phyloP scores from a whole-genome alignment of 352 stramenopile species.

The Globisporangium lucens region DNA sequence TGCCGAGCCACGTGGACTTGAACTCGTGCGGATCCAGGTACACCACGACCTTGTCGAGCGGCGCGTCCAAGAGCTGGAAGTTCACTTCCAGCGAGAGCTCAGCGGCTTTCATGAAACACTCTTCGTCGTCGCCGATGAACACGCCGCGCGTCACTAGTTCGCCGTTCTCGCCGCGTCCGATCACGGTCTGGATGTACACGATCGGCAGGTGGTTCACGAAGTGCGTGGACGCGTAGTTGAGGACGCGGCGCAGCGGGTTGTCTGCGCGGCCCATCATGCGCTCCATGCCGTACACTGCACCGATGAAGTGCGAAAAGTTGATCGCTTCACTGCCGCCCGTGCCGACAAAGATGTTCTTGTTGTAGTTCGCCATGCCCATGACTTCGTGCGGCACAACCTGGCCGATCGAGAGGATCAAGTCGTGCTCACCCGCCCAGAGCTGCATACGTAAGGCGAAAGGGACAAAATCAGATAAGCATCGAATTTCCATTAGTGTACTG shows the following conservation, averaged over 20 bases:
- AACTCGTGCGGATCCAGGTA: constrained; percentile 96
- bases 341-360: constrained; percentile 98
- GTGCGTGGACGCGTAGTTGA: constrained; percentile 94
- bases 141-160: constrained; percentile 86
- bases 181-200: constrained; percentile 96
- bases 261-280: constrained; percentile 96
- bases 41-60: constrained; percentile 94
- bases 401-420: constrained; percentile 94
- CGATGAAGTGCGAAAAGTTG: constrained; percentile 98
- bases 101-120: constrained; percentile 94
- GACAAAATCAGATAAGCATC: not conserved
- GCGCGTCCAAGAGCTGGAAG: constrained; percentile 92
- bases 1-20: constrained; percentile 97
- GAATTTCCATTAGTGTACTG: not conserved
- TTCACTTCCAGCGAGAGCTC: constrained; percentile 95
- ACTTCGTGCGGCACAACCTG: constrained; percentile 98
- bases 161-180: constrained; percentile 70
- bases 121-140: constrained; percentile 95
- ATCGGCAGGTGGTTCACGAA: constrained; percentile 90
- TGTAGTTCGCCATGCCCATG: constrained; percentile 99
- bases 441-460: constrained; percentile 16
- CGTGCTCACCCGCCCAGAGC: constrained; percentile 90
- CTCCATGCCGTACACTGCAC: constrained; percentile 97
- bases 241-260: constrained; percentile 94
- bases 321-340: constrained; percentile 93